Evolutionary conservation across 2,329 filamentous ascomycete species (phyloP), one percentile per base, ranked within the genome.

Genomic region (Colletotrichum sp.): DNA sequence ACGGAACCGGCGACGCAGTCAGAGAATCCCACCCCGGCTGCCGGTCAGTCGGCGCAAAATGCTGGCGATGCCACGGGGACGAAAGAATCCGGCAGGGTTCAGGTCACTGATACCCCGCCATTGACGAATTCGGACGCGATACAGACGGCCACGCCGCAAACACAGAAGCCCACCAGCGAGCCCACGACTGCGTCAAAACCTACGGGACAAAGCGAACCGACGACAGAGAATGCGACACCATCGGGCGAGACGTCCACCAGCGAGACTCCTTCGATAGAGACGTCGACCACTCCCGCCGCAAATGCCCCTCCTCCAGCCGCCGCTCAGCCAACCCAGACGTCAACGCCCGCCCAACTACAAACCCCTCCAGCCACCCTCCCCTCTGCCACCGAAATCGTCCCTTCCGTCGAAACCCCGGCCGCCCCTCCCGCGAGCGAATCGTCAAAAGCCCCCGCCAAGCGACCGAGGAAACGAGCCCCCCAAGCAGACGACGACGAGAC

Each of bases 391-490:
- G 72, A 58, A 12, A 36, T 38, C 2, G 21, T 47, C 29, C 27
- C 29, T 13, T 67, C 69, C 18, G 57, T 63, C 51, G 72, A 73
- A 55, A 51, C 29, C 7, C 34, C 38, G 9, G 34, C 59, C 47
- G 66, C 51, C 6, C 27, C 38, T 16, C n/a, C 31, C 11, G 15
- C 70, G 8, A 61, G 18, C 24, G n/a, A 61, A 24, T 15, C 36
- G 7, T 31, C 51, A 34, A 69, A 69, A 34, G 31, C 70, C 12
- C 51, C 70, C 16, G 36, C 59, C 36, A 73, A 73, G 59, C 69
- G 69, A 65, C 31, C 70, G 12, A 71, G 38, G 47, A 74, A 74
- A 74, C 64, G 72, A 74, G 47, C 72, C 16, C 24, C 58, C 3
- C 43, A 66, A 38, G 29, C 70, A 15, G 29, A 18, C 12, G 74